Base-by-base conservation (phyloP, 2,329 filamentous ascomycete species). In the Magnaporthales sp. region DNA sequence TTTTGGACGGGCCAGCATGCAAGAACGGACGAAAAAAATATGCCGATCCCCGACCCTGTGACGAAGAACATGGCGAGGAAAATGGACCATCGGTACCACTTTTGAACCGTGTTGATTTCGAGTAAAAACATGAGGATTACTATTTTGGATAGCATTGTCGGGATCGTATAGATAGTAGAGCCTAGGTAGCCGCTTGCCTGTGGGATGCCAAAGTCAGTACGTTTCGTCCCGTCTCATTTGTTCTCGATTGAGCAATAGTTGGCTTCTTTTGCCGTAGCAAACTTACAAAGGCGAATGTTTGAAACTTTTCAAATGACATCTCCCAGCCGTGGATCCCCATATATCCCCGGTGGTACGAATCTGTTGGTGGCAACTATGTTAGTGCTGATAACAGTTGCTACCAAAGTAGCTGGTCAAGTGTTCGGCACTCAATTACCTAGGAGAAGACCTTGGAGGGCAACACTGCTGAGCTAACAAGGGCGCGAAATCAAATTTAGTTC, bases 21-120 rank as follows among this genome's bases (percentile, higher is more conserved):
- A 51, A 70, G 69, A 13, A 69, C 51, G 61, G 68, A 63, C 9
- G 66, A 51, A 51, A 70, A 64, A 24, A 69, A 67, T n/a, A 68
- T 68, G 32, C 67, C 68, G 27, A 67, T 15, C 1, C 66, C 65
- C 9, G 67, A 66, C 0, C 67, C 64, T 9, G 64, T 22, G 13
- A 70, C 66, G 38, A 69, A 30, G 58, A 65, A 66, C 26, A 68
- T 62, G 46, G 68, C 61, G 22, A 31, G 22, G 62, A 61, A 70
- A 10, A 69, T 65, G 19, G 61, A 24, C 26, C 61, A 46, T 24
- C 62, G 46, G 62, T 61, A 70, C 62, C 62, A 64, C 51, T 58
- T 68, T n/a, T 62, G 54, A 6, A 68, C 51, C 6, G 65, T 26
- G 9, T 66, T 65, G 30, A 69, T 32, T 19, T 63, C 62, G 32